Conservation (phyloP, 73 alveolate genomes). For the Urostyla sp. region DNA sequence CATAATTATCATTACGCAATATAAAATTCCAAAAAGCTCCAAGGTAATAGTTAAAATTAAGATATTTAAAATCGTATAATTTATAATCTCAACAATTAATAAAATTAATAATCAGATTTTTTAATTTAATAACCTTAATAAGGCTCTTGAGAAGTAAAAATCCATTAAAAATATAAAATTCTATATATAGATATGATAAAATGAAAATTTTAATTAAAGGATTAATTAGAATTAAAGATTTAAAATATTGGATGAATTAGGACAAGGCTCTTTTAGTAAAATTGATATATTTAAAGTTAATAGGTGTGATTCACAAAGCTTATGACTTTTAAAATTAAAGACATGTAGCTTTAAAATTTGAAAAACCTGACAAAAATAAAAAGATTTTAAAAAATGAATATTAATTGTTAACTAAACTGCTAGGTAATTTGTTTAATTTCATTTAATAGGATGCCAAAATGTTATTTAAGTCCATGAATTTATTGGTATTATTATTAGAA, state of each 20-base stretch:
- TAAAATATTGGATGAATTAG: slow-evolving; percentile 58
- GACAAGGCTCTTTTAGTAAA: slow-evolving; percentile 92
- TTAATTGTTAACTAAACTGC: slow-evolving; percentile 62
- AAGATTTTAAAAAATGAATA: slow-evolving; percentile 71
- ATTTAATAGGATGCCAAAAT: slow-evolving; percentile 39
- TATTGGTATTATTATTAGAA: too few species aligned
- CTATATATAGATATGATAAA: too few species aligned
- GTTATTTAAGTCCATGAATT: slow-evolving; percentile 78
- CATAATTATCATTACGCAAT: too few species aligned
- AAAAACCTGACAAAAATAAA: slow-evolving; percentile 78
- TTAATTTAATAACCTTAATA: too few species aligned
- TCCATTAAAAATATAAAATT: too few species aligned
- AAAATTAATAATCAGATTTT: too few species aligned
- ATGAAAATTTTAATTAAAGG: too few species aligned
- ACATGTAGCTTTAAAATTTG: slow-evolving; percentile 85
- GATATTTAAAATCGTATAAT: too few species aligned
- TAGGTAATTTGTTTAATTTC: background rate
- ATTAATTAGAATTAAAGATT: slow-evolving; percentile 55
- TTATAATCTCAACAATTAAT: too few species aligned
- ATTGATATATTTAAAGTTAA: background rate
- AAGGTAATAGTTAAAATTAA: too few species aligned
- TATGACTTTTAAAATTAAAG: slow-evolving; percentile 64
- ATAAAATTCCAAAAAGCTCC: too few species aligned
- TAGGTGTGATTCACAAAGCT: slow-evolving; percentile 72
- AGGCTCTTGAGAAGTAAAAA: too few species aligned